Base-by-base conservation (phyloP, 1,284 basidiomycete genomes). In the Xerocomus amazonicus region DNA sequence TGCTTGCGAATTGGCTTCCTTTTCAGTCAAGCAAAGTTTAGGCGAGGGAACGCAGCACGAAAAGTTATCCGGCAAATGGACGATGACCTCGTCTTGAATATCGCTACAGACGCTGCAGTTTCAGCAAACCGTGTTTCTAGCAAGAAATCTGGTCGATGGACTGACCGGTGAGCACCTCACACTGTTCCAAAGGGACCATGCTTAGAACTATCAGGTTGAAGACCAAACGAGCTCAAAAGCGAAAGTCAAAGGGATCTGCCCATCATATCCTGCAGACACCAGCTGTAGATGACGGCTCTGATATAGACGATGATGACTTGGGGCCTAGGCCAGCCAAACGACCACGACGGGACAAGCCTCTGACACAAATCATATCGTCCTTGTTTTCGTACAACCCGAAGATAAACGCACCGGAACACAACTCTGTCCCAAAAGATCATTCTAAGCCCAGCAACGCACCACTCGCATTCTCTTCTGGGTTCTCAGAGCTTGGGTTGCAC, bases 311-410 rank as follows among this genome's bases (percentile, higher is more conserved):
- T 33, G 56, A 50, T 3, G 38, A 55, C 23, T 58, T 63, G 19
- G 19, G 19, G 26, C 53, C 63, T 38, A 72, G 72, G 14, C 77
- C 77, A 13, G 51, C 59, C 10, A 85, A 87, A 62, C 75, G 77
- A 52, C 67, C 73, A 19, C 76, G 82, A 13, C 74, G 70, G 49
- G 75, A 75, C 54, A 60, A 69, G 36, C 71, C 70, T 39, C 72
- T 74, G 6, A 75, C 79, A 5, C 90, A 94, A 63, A 75, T 94
- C 53, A 92, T 97, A 57, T 97, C 94, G 0, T 95, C 92, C 3
- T 77, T 97, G 4, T 97, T 97, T 73, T 84, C 91, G 1, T 90
- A 81, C 53, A 91, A 90, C 60, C 90, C 84, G 8, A 83, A 79
- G 67, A 66, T 89, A 26, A 76, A 81, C 16, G 58, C 67, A 13